Evolutionary conservation across 2,329 filamentous ascomycete species (phyloP).

Genomic region (Pseudogymnoascus sp.): DNA sequence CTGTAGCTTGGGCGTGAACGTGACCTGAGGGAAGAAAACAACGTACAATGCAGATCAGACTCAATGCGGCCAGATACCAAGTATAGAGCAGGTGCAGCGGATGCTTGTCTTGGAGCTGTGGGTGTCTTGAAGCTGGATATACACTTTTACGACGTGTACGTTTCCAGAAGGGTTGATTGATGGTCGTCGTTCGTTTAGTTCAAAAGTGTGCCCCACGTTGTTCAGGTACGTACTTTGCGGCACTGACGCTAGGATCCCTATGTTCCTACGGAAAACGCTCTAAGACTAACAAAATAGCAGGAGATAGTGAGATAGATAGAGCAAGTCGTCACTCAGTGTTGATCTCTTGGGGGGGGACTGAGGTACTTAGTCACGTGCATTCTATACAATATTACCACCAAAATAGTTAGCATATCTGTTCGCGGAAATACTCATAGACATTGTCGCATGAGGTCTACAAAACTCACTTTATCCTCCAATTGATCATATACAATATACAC

Average conservation of each 20-base stretch:
- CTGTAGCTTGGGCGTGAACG: neutral
- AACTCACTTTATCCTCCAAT: neutral
- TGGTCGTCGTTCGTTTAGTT: conserved; percentile 6
- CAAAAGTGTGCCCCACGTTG: conserved; percentile 5
- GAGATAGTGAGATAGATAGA: neutral
- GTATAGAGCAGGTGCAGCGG: neutral
- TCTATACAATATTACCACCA: neutral
- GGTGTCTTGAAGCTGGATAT: neutral
- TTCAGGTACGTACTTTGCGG: conserved; percentile 1
- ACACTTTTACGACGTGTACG: conserved; percentile 3
- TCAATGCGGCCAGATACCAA: conserved; percentile 1
- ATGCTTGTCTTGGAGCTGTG: neutral
- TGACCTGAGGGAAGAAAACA: neutral
- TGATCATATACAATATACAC: neutral
- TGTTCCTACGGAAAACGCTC: neutral
- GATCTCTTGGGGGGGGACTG: neutral
- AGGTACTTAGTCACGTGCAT: neutral
- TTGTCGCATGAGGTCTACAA: neutral
- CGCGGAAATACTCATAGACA: neutral
- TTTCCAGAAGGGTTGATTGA: conserved; percentile 7
- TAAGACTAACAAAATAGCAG: too few species aligned
- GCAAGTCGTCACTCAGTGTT: neutral
- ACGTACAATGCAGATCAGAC: conserved; percentile 1
- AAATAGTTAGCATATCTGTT: neutral
- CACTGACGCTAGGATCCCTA: neutral